Conservation (phyloP, 2,329 filamentous ascomycete species). For the Macrophomina phaseolina region DNA sequence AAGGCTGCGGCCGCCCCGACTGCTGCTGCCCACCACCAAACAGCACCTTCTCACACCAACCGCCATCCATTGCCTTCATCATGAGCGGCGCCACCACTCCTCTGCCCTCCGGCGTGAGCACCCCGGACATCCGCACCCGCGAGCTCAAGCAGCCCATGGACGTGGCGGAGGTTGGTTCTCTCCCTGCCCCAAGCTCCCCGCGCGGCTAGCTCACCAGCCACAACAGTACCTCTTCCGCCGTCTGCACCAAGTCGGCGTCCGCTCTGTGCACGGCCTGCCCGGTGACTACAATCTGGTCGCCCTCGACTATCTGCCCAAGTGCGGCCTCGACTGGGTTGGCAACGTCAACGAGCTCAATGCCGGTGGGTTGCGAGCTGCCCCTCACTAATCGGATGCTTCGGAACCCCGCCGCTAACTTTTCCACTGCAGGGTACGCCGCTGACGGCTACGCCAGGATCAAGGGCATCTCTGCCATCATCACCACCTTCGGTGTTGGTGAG, state of each 20-base stretch:
- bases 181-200: not conserved
- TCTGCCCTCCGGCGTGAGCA: slow-evolving; percentile 23
- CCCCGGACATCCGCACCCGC: slow-evolving; percentile 47
- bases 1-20: slow-evolving; percentile 11
- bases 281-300: slow-evolving; percentile 57
- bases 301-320: slow-evolving; percentile 63
- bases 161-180: slow-evolving; percentile 58
- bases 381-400: slow-evolving; percentile 27
- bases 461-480: slow-evolving; percentile 53
- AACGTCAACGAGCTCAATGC: slow-evolving; percentile 68
- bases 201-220: slow-evolving; percentile 28
- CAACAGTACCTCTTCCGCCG: slow-evolving; percentile 57
- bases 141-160: slow-evolving; percentile 56
- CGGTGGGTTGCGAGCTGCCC: slow-evolving; percentile 41
- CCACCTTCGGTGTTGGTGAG: slow-evolving; percentile 56
- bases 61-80: slow-evolving; percentile 21
- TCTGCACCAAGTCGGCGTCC: slow-evolving; percentile 56
- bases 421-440: slow-evolving; percentile 50
- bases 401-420: slow-evolving; percentile 28
- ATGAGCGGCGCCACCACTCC: slow-evolving; percentile 27
- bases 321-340: slow-evolving; percentile 63
- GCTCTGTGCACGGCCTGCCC: slow-evolving; percentile 58
- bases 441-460: slow-evolving; percentile 55
- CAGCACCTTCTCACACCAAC: not conserved
- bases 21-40: not conserved